Conservation (phyloP, 768 basidiomycete species). For the Suillus occidentalis region DNA sequence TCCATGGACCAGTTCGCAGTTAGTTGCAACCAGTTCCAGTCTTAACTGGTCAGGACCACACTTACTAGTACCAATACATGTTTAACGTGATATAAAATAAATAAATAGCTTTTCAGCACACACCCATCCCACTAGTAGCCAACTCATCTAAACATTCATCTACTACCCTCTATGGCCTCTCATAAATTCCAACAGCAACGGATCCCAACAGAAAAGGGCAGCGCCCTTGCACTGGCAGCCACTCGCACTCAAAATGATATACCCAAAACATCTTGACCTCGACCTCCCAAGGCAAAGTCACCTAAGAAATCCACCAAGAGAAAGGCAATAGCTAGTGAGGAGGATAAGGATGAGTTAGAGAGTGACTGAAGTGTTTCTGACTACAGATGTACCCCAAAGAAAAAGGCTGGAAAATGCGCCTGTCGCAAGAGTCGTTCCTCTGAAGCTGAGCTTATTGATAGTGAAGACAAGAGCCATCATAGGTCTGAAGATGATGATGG, state of each 20-base stretch:
- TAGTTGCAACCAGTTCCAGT: not conserved
- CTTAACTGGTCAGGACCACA: not conserved
- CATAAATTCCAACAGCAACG: too few species aligned
- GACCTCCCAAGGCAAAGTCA: too few species aligned
- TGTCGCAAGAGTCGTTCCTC: not conserved
- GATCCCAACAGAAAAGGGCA: too few species aligned
- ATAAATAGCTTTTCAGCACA: not conserved
- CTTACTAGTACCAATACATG: not conserved
- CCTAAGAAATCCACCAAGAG: too few species aligned
- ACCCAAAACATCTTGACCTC: too few species aligned
- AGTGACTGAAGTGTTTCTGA: conserved; percentile 1
- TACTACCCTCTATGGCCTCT: too few species aligned
- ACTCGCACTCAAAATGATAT: too few species aligned
- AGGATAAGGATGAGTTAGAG: not conserved
- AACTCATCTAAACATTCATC: too few species aligned
- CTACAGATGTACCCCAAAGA: not conserved
- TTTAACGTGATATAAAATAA: not conserved
- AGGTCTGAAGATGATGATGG: not conserved
- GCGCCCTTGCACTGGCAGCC: too few species aligned
- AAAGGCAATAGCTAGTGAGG: too few species aligned
- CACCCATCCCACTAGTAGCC: too few species aligned
- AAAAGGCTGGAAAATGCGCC: not conserved
- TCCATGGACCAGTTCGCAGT: not conserved
- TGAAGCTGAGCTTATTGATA: not conserved
- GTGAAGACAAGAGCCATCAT: not conserved